Evolutionary conservation across 495 filamentous ascomycete genomes (phyloP).

Genomic region (Aspergillus heteromorphus): DNA sequence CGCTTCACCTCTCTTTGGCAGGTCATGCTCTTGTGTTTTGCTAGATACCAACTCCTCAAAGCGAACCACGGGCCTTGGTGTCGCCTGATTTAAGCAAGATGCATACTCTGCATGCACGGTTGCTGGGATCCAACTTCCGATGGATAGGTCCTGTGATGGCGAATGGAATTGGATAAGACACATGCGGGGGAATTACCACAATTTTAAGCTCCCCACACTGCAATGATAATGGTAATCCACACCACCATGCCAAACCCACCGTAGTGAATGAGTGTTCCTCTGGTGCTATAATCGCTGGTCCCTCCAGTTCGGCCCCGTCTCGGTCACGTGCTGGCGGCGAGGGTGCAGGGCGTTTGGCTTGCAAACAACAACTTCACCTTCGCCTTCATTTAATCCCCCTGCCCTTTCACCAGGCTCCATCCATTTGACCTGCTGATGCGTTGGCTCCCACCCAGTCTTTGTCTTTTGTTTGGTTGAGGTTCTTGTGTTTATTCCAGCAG

Average conservation of each 20-base stretch:
- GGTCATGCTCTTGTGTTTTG: not conserved
- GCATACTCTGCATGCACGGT: slow-evolving; percentile 5
- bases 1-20: too few species aligned
- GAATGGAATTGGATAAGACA: too few species aligned
- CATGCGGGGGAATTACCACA: too few species aligned
- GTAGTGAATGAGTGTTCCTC: too few species aligned
- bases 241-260: too few species aligned
- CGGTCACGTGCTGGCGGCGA: slow-evolving; percentile 6
- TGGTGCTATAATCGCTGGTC: too few species aligned
- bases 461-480: not conserved
- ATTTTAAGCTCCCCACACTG: too few species aligned
- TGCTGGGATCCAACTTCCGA: slow-evolving; percentile 15
- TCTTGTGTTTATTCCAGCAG: not conserved
- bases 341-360: not conserved
- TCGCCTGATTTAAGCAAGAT: not conserved
- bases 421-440: not conserved
- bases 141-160: too few species aligned
- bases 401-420: not conserved
- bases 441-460: not conserved
- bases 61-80: not conserved
- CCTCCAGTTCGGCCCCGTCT: not conserved
- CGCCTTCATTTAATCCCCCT: not conserved
- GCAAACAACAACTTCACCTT: too few species aligned
- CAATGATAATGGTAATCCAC: too few species aligned
- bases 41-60: slow-evolving; percentile 6